Evolutionary conservation across 371 early-diverging fungal genomes (phyloP).

Genomic region (Sanchytrium tribonematis): DNA sequence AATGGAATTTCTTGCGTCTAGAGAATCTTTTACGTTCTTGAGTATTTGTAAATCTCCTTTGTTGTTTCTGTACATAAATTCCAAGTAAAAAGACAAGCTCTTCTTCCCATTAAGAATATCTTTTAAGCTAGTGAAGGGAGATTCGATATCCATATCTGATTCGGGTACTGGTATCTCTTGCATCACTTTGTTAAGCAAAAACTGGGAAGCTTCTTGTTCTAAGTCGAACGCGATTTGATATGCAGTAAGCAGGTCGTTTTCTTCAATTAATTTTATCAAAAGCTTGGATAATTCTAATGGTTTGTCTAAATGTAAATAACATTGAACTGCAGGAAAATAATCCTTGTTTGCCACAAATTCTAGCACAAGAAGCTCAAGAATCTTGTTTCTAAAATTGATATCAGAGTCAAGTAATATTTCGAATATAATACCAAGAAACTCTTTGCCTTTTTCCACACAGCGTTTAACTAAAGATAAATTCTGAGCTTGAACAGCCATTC

Average conservation of each 20-base stretch:
- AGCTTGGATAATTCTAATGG: not conserved
- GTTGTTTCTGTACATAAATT: constrained; percentile 79
- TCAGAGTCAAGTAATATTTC: not conserved
- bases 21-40: constrained; percentile 60
- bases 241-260: constrained; percentile 33
- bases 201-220: constrained; percentile 74
- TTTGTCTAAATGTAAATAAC: not conserved
- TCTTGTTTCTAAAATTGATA: not conserved
- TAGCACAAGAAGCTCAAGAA: not conserved
- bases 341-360: not conserved
- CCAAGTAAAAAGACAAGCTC: constrained; percentile 59
- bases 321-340: not conserved
- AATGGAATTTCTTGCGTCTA: constrained; percentile 68
- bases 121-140: constrained; percentile 22
- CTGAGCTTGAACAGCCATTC: not conserved
- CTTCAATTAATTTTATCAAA: not conserved
- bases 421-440: not conserved
- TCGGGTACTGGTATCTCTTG: constrained; percentile 21
- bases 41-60: constrained; percentile 70
- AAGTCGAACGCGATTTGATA: constrained; percentile 89
- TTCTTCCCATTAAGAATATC: constrained; percentile 59
- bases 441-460: not conserved
- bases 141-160: not conserved
- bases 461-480: not conserved
- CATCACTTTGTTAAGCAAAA: constrained; percentile 47